These are phyloP conservation scores for Pythium aphanidermatum DNA, from an alignment of 352 stramenopile species.

Conservation along the genomic window DNA sequence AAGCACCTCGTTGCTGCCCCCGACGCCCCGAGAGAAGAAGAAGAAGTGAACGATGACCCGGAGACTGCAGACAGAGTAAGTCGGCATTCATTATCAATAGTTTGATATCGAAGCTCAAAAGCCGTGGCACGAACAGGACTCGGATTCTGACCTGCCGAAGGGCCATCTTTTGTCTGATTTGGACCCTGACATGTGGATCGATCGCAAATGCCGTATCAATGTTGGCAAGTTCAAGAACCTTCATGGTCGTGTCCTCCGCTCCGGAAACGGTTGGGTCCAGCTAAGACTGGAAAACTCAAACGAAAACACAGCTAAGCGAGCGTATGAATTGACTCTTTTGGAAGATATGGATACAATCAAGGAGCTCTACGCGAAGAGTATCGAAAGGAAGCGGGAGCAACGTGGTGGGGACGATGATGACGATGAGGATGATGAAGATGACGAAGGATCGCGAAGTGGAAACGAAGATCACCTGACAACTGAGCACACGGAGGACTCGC, in stretches of 20 bases:
- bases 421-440: slow-evolving; percentile 44
- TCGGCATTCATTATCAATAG: too few relatives aligned
- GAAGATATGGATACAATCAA: slow-evolving; percentile 83
- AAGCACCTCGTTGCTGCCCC: slow-evolving; percentile 38
- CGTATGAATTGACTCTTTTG: slow-evolving; percentile 81
- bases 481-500: slow-evolving; percentile 70
- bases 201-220: slow-evolving; percentile 81
- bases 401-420: slow-evolving; percentile 32
- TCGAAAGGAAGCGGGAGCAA: slow-evolving; percentile 46
- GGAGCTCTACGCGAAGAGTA: slow-evolving; percentile 54
- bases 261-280: slow-evolving; percentile 87
- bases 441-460: slow-evolving; percentile 41
- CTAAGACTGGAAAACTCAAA: slow-evolving; percentile 76
- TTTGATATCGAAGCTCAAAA: too few relatives aligned
- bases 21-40: slow-evolving; percentile 23
- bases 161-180: slow-evolving; percentile 67
- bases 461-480: slow-evolving; percentile 40
- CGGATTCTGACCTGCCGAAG: slow-evolving; percentile 29
- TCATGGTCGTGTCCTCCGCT: slow-evolving; percentile 68
- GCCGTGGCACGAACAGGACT: too few relatives aligned
- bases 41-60: slow-evolving; percentile 25
- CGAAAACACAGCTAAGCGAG: slow-evolving; percentile 82
- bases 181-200: slow-evolving; percentile 87
- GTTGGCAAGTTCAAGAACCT: slow-evolving; percentile 84
- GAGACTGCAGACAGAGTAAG: too few relatives aligned